Evolutionary conservation across 148 eudicot genomes (phyloP).

Genomic region (Amaranthus cruentus): DNA sequence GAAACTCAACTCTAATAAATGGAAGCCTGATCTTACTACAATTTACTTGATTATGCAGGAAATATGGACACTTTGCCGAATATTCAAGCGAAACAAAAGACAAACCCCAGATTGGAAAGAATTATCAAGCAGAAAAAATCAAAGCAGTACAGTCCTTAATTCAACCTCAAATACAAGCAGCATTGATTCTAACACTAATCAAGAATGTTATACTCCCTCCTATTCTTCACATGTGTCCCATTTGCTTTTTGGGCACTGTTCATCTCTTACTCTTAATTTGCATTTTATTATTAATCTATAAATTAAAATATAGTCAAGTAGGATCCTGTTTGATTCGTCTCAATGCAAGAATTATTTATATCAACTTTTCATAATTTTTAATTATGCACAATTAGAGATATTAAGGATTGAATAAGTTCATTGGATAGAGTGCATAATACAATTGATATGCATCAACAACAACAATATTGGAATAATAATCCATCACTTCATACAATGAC

Average conservation of each 20-base stretch:
- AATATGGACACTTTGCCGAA: slow-evolving; percentile 94
- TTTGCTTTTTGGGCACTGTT: too few relatives aligned
- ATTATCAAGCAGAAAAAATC: slow-evolving; percentile 26
- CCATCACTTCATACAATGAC: slow-evolving; percentile 22
- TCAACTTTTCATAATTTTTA: too few relatives aligned
- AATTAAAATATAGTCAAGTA: too few relatives aligned
- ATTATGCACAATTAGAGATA: too few relatives aligned
- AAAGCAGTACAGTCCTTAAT: slow-evolving; percentile 9
- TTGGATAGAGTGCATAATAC: neutral
- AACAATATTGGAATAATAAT: slow-evolving; percentile 8
- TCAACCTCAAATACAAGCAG: slow-evolving; percentile 50
- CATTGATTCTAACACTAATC: slow-evolving; percentile 34
- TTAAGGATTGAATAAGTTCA: too few relatives aligned
- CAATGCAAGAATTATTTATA: too few relatives aligned
- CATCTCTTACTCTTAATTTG: too few relatives aligned
- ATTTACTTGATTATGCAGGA: slow-evolving; percentile 44
- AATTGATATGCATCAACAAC: slow-evolving; percentile 13
- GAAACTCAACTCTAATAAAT: too few relatives aligned
- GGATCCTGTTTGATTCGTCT: too few relatives aligned
- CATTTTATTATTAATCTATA: too few relatives aligned
- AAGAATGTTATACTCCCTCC: slow-evolving; percentile 22
- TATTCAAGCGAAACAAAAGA: slow-evolving; percentile 57
- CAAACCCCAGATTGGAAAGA: slow-evolving; percentile 62
- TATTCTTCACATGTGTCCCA: too few relatives aligned
- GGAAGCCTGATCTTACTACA: too few relatives aligned